Evolutionary conservation across 805 yeast genomes (phyloP).

Genomic region (Yamadazyma paraphyllophila): DNA sequence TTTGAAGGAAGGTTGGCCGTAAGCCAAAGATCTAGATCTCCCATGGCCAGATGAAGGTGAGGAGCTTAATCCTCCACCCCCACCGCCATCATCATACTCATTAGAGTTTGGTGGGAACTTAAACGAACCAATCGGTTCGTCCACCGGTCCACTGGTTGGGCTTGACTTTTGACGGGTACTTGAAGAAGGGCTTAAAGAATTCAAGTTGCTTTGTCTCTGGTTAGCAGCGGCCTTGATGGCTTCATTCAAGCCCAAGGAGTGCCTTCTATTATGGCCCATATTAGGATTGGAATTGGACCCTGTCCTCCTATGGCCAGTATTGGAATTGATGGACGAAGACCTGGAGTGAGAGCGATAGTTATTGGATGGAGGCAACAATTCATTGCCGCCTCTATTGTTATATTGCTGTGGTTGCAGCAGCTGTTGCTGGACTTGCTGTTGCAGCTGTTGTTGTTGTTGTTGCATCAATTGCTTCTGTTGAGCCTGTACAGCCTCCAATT

Average conservation of each 20-base stretch:
- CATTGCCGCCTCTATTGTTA: slow-evolving; percentile 7
- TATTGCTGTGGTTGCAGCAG: slow-evolving; percentile 3
- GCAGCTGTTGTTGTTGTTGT: slow-evolving; percentile 61
- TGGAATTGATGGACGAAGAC: slow-evolving; percentile 26
- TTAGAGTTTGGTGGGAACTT: slow-evolving; percentile 47
- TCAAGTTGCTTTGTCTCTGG: slow-evolving; percentile 53
- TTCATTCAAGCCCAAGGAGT: slow-evolving; percentile 85
- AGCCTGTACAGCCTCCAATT: slow-evolving; percentile 84
- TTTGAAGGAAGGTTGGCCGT: slow-evolving; percentile 50
- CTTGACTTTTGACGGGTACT: slow-evolving; percentile 7
- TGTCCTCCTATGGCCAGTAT: slow-evolving; percentile 30
- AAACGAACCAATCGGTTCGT: slow-evolving; percentile 34
- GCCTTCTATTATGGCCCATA: slow-evolving; percentile 82
- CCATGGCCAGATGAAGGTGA: slow-evolving; percentile 24
- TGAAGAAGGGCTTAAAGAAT: slow-evolving; percentile 31
- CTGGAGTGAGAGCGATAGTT: slow-evolving; percentile 28
- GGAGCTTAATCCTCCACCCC: slow-evolving; percentile 9
- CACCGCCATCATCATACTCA: slow-evolving; percentile 12
- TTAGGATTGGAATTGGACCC: slow-evolving; percentile 25
- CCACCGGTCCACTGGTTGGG: slow-evolving; percentile 14
- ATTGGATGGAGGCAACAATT: slow-evolving; percentile 22
- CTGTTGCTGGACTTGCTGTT: slow-evolving; percentile 1
- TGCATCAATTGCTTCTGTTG: slow-evolving; percentile 88
- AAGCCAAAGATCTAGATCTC: slow-evolving; percentile 40
- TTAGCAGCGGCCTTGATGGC: slow-evolving; percentile 97